Conservation (phyloP, 2,329 filamentous ascomycete genomes). For the Phaeosphaeriaceae sp. region DNA sequence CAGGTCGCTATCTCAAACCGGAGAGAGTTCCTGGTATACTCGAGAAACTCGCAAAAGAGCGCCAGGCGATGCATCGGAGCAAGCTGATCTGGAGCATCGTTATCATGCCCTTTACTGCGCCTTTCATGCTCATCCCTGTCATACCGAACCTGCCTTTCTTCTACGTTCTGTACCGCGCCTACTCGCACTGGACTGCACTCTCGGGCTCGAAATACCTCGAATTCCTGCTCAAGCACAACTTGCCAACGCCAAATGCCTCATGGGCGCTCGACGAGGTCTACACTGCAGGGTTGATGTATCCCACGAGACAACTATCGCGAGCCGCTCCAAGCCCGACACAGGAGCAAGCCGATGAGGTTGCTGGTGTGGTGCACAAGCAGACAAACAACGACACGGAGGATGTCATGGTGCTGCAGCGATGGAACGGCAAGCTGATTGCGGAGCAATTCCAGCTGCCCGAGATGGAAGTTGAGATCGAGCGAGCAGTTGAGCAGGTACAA, state of each 20-base stretch:
- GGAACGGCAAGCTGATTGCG: constrained; percentile 60
- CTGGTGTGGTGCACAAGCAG: constrained; percentile 47
- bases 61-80: constrained; percentile 77
- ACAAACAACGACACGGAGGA: constrained; percentile 52
- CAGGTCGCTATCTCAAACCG: constrained; percentile 70
- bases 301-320: constrained; percentile 49
- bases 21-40: constrained; percentile 71
- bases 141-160: constrained; percentile 97
- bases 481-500: constrained; percentile 60
- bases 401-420: constrained; percentile 57
- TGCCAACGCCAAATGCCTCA: constrained; percentile 72
- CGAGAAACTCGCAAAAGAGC: constrained; percentile 75
- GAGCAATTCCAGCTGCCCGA: constrained; percentile 57
- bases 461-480: constrained; percentile 62
- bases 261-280: constrained; percentile 78
- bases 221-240: constrained; percentile 76
- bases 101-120: constrained; percentile 72
- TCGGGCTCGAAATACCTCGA: constrained; percentile 84
- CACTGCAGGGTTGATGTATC: constrained; percentile 56
- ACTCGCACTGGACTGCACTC: constrained; percentile 64
- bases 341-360: constrained; percentile 49
- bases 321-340: constrained; percentile 46
- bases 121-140: constrained; percentile 82
- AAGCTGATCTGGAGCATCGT: constrained; percentile 76
- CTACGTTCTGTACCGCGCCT: constrained; percentile 89